A percentile compares a stretch with the other conserved stretches of the same genome.
These are phyloP conservation scores for Paramyrothecium roridum DNA, from an alignment of 2,329 filamentous ascomycete genomes.

Conservation along the genomic window DNA sequence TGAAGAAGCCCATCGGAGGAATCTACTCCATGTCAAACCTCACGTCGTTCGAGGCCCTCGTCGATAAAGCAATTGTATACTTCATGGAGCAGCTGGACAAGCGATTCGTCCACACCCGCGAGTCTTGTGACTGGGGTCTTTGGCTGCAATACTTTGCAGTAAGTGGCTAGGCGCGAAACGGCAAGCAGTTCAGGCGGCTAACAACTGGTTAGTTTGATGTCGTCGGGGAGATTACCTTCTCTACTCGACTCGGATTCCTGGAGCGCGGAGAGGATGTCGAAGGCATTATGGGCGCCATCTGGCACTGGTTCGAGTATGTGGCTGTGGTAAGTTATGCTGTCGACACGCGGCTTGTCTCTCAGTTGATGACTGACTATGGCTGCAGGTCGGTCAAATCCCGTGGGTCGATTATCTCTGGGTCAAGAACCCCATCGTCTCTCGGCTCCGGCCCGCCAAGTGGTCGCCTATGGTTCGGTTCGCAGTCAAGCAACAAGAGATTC, in stretches of 20 bases:
- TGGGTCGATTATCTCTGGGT: conserved; percentile 2
- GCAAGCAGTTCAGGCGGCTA: not conserved
- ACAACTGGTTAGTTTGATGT: conserved; percentile 35
- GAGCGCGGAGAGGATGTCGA: conserved; percentile 42
- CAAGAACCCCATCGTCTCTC: conserved; percentile 1
- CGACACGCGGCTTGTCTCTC: conserved; percentile 9
- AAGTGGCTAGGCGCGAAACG: not conserved
- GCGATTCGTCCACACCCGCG: not conserved
- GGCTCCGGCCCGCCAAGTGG: not conserved
- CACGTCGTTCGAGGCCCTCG: conserved; percentile 1
- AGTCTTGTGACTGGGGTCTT: not conserved
- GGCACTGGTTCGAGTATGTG: conserved; percentile 17
- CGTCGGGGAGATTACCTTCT: conserved; percentile 46
- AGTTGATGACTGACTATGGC: conserved; percentile 20
- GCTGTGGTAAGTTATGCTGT: conserved; percentile 12
- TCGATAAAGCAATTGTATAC: not conserved
- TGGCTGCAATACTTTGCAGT: conserved; percentile 2
- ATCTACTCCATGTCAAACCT: conserved; percentile 1
- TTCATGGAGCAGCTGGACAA: conserved; percentile 2
- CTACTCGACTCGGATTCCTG: conserved; percentile 38
- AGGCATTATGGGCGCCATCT: conserved; percentile 30
- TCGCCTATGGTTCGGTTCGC: conserved; percentile 14
- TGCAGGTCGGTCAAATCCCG: conserved; percentile 11
- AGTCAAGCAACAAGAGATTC: conserved; percentile 10
- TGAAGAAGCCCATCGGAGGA: conserved; percentile 1